Percentiles rank a stretch among this genome's conserved stretches.
Evolutionary conservation across 2,329 filamentous ascomycete species (phyloP).

Genomic region (Ophiostoma ulmi): DNA sequence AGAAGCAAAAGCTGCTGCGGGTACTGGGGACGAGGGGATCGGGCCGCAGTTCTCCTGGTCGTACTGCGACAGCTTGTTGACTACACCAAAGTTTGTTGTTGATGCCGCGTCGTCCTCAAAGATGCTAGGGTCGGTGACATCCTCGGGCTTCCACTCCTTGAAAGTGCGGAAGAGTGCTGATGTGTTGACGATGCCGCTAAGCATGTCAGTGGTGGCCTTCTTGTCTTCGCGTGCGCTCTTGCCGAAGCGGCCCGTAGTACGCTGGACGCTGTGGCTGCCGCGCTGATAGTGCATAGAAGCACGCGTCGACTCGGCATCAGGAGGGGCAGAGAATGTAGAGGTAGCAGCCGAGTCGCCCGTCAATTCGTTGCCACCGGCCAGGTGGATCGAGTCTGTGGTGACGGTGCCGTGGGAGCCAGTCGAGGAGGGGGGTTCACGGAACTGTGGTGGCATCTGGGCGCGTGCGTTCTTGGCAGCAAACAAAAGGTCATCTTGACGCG

Average conservation of each 20-base stretch:
- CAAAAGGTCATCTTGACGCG: slow-evolving; percentile 38
- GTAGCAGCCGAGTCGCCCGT: slow-evolving; percentile 19
- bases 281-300: slow-evolving; percentile 23
- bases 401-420: slow-evolving; percentile 29
- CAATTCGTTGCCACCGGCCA: slow-evolving; percentile 15
- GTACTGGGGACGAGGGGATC: not conserved
- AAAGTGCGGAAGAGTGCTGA: slow-evolving; percentile 29
- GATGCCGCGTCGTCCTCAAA: slow-evolving; percentile 19
- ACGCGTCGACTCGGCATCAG: slow-evolving; percentile 29
- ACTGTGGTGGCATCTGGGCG: slow-evolving; percentile 25
- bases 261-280: slow-evolving; percentile 25
- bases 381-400: slow-evolving; percentile 26
- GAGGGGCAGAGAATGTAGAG: slow-evolving; percentile 26
- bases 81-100: slow-evolving; percentile 26
- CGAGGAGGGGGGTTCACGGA: slow-evolving; percentile 29
- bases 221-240: slow-evolving; percentile 14
- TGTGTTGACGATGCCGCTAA: slow-evolving; percentile 28
- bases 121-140: not conserved
- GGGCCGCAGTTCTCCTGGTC: slow-evolving; percentile 26
- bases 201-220: slow-evolving; percentile 21
- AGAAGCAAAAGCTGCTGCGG: not conserved
- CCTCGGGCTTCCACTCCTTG: slow-evolving; percentile 27
- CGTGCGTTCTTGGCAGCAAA: slow-evolving; percentile 26
- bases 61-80: slow-evolving; percentile 19
- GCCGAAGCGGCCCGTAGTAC: slow-evolving; percentile 27